Conservation (phyloP, 305 asterid genomes). For the Solanum hybrid region DNA sequence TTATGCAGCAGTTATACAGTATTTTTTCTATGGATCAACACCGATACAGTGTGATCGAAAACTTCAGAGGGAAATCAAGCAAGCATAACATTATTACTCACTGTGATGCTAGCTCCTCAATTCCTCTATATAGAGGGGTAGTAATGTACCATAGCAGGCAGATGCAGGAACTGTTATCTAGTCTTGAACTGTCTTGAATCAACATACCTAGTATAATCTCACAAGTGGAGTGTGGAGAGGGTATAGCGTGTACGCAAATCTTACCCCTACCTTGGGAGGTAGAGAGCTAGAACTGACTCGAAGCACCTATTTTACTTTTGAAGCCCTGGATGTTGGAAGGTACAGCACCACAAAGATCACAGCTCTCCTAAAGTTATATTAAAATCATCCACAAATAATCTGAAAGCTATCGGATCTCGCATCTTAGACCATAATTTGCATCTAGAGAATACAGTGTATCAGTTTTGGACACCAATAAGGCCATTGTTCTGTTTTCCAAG, state of each 20-base stretch:
- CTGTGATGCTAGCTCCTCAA: not conserved
- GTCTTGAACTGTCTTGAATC: not conserved
- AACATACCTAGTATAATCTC: not conserved
- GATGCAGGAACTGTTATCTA: not conserved
- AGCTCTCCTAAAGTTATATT: not conserved
- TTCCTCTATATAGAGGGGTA: not conserved
- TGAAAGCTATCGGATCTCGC: not conserved
- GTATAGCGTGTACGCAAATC: not conserved
- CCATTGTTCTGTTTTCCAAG: not conserved
- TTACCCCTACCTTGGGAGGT: not conserved
- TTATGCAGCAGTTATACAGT: not conserved
- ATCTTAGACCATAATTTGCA: not conserved
- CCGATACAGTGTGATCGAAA: not conserved
- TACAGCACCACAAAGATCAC: not conserved
- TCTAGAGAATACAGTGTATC: not conserved
- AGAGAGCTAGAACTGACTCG: not conserved
- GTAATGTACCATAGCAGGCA: not conserved
- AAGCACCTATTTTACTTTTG: not conserved
- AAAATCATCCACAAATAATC: not conserved
- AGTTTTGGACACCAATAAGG: not conserved
- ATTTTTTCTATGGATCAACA: not conserved
- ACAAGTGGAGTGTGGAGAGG: not conserved
- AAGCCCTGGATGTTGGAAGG: not conserved
- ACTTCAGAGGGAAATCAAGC: not conserved
- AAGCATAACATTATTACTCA: not conserved